These are phyloP conservation scores for Lactarius quietus DNA, from an alignment of 768 basidiomycete genomes.

Conservation along the genomic window DNA sequence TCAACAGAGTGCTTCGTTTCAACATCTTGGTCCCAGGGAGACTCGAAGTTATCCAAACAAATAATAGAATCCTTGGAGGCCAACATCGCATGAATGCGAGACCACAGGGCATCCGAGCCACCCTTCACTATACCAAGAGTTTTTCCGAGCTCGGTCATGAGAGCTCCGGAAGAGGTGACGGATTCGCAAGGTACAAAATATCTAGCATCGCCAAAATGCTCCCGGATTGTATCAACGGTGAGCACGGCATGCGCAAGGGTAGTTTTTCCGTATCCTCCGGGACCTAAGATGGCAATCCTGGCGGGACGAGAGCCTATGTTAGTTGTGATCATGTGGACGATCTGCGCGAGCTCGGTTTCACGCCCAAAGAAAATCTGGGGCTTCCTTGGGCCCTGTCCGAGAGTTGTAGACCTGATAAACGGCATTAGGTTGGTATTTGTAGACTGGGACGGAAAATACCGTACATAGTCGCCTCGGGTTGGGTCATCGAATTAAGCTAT, in stretches of 20 bases:
- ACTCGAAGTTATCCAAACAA: conserved; percentile 1
- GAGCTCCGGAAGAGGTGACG: no score
- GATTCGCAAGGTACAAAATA: neutral
- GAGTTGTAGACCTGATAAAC: neutral
- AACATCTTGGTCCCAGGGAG: neutral
- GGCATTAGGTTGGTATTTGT: neutral
- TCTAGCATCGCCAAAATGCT: neutral
- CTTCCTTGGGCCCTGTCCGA: neutral
- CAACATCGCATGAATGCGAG: neutral
- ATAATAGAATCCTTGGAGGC: neutral
- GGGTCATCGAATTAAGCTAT: no score
- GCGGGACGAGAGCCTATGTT: neutral
- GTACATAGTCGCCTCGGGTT: neutral
- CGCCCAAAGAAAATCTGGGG: conserved; percentile 8
- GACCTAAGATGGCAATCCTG: neutral
- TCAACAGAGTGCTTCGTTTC: neutral
- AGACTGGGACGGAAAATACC: neutral
- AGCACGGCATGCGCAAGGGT: no score
- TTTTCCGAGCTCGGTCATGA: neutral
- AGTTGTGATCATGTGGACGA: neutral
- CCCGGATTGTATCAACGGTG: neutral
- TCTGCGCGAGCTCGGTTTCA: neutral
- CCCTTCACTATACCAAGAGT: neutral
- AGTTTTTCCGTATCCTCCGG: neutral
- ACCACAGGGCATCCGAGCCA: neutral